A percentile compares a stretch with the other conserved stretches of the same genome.
Conservation (phyloP, 495 filamentous ascomycete genomes). For the Hyaloscypha finlandica region DNA sequence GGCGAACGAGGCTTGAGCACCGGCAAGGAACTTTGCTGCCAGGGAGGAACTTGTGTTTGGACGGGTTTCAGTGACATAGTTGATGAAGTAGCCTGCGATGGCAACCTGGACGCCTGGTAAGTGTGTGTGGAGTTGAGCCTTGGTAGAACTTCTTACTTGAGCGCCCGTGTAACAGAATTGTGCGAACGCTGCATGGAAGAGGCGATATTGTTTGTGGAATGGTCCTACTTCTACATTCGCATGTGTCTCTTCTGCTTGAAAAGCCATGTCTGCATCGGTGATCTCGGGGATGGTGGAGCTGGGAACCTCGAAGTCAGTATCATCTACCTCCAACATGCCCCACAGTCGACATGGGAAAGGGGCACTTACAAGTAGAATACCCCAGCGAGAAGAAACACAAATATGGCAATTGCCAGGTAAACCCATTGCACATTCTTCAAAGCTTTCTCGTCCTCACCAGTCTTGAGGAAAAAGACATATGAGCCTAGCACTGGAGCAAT, state of each 20-base stretch:
- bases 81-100: conserved; percentile 60
- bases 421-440: conserved; percentile 71
- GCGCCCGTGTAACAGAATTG: conserved; percentile 75
- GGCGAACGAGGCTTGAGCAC: conserved; percentile 67
- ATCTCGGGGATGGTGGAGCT: conserved; percentile 64
- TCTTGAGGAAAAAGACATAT: conserved; percentile 64
- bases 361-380: conserved; percentile 49
- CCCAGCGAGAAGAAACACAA: conserved; percentile 64
- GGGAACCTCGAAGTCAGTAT: conserved; percentile 48
- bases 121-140: conserved; percentile 55
- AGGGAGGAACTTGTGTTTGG: conserved; percentile 42
- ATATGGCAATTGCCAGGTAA: conserved; percentile 70
- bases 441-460: conserved; percentile 47
- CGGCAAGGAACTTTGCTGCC: conserved; percentile 59
- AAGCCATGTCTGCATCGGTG: conserved; percentile 73
- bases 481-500: conserved; percentile 68
- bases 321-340: conserved; percentile 32
- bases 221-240: conserved; percentile 46
- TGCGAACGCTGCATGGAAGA: conserved; percentile 65
- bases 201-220: conserved; percentile 61
- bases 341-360: background rate
- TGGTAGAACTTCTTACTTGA: conserved; percentile 52
- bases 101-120: conserved; percentile 60
- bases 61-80: conserved; percentile 57
- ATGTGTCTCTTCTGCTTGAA: conserved; percentile 44